Percentiles rank a stretch among this genome's conserved stretches.
Conservation (phyloP, 2,329 filamentous ascomycete genomes). For the Fusarium sp. region DNA sequence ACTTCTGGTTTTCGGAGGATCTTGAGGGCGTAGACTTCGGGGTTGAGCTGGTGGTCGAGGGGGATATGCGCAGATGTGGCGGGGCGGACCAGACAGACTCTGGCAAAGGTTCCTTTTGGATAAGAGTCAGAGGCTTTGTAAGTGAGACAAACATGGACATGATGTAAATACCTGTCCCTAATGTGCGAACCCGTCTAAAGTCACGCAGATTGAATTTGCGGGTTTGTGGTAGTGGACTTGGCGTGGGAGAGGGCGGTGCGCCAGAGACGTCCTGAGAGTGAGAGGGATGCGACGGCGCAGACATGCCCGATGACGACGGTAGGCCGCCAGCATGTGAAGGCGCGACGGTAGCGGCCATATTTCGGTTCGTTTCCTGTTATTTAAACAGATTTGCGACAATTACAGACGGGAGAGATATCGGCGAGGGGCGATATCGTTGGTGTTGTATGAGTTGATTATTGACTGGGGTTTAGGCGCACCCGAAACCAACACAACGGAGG, state of each 20-base stretch:
- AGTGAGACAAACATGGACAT: background rate
- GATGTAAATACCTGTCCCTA: constrained; percentile 76
- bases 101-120: constrained; percentile 79
- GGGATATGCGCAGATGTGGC: constrained; percentile 64
- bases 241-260: constrained; percentile 23
- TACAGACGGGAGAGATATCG: background rate
- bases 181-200: constrained; percentile 81
- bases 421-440: constrained; percentile 9
- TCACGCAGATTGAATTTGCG: constrained; percentile 62
- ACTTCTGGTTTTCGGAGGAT: constrained; percentile 82
- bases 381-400: constrained; percentile 1
- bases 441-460: constrained; percentile 21
- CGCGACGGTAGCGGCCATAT: constrained; percentile 54
- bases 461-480: constrained; percentile 27
- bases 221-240: constrained; percentile 48
- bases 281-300: constrained; percentile 41
- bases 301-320: constrained; percentile 45
- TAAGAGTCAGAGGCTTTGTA: constrained; percentile 9
- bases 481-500: constrained; percentile 17
- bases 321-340: constrained; percentile 51
- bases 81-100: constrained; percentile 83
- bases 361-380: constrained; percentile 1
- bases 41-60: constrained; percentile 55
- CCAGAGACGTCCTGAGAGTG: constrained; percentile 39
- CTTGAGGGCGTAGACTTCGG: constrained; percentile 83